Evolutionary conservation across 441 rosid genomes (phyloP), one percentile per base, ranked within the genome.

Genomic region (Mallotus japonicus): DNA sequence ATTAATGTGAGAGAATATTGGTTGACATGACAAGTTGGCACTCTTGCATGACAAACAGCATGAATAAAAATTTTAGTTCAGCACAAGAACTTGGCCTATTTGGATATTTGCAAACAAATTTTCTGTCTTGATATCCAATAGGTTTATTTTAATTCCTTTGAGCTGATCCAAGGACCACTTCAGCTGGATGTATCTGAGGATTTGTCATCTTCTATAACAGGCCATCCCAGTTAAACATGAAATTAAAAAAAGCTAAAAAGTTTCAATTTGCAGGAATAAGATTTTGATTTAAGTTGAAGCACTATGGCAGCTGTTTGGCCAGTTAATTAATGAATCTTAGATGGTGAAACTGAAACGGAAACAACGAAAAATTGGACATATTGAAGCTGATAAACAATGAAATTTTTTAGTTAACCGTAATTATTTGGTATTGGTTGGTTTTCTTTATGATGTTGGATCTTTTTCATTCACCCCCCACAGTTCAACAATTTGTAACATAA

Each of bases 401-500:
- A 46, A 46, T 6, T 5, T 4, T 20, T 12, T 20, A 22, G 37
- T 46, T 3, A 65, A 22, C n/a, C 1, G 2, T 17, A 37, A 1
- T n/a, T 63, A n/a, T n/a, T 40, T 4, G 4, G 15, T 5, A 0
- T 32, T 60, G 42, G 44, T 5, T 28, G 0, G 11, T 14, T 32
- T 32, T 4, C 22, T n/a, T 37, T 50, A 4, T 8, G 20, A 34
- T 24, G 46, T 12, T 6, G 20, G 34, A 37, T 42, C 20, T 22
- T 49, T 14, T 6, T 15, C 40, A 37, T 49, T 66, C 57, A 49
- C 12, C 56, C n/a, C n/a, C 58, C 8, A 28, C 20, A 6, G 13
- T 49, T 28, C 15, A 44, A 58, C 17, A 69, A 55, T 32, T 32
- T 67, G n/a, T 37, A 42, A 63, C 50, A 50, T 58, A 62, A 73